Conservation (phyloP, 495 filamentous ascomycete genomes). For the Trichodelitschia bisporula region DNA sequence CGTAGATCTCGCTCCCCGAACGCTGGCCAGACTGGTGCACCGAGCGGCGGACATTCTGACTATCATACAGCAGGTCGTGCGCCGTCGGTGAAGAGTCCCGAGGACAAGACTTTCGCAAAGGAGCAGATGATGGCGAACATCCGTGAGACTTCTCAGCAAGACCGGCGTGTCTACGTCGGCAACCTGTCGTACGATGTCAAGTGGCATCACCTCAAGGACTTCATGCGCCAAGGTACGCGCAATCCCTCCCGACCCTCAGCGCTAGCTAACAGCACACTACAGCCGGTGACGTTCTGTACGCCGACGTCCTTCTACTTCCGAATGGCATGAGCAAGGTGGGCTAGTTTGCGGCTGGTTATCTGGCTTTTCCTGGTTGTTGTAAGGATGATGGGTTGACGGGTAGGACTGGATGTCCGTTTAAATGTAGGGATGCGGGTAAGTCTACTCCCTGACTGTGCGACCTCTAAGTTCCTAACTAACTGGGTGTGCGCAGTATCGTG, state of each 20-base stretch:
- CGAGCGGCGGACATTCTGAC: slow-evolving; percentile 38
- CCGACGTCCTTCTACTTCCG: slow-evolving; percentile 97
- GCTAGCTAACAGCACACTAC: slow-evolving; percentile 8
- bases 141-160: slow-evolving; percentile 85
- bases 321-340: slow-evolving; percentile 99
- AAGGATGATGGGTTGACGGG: slow-evolving; percentile 99
- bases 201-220: slow-evolving; percentile 99
- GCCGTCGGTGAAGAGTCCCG: slow-evolving; percentile 44
- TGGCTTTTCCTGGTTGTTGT: slow-evolving; percentile 30
- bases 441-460: slow-evolving; percentile 6
- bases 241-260: neutral
- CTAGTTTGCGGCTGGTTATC: slow-evolving; percentile 66
- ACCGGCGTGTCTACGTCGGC: slow-evolving; percentile 97
- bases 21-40: slow-evolving; percentile 39
- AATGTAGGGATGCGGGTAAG: slow-evolving; percentile 99
- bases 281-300: slow-evolving; percentile 99
- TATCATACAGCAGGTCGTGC: slow-evolving; percentile 33
- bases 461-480: neutral
- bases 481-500: slow-evolving; percentile 56
- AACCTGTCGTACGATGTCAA: slow-evolving; percentile 98
- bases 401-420: slow-evolving; percentile 66
- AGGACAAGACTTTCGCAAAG: slow-evolving; percentile 65
- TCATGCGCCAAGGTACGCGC: slow-evolving; percentile 92
- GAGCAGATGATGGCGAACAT: slow-evolving; percentile 91
- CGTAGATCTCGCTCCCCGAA: slow-evolving; percentile 67